These are phyloP conservation scores for Gossypium bickii DNA, from an alignment of 345 rosid species.

Conservation along the genomic window DNA sequence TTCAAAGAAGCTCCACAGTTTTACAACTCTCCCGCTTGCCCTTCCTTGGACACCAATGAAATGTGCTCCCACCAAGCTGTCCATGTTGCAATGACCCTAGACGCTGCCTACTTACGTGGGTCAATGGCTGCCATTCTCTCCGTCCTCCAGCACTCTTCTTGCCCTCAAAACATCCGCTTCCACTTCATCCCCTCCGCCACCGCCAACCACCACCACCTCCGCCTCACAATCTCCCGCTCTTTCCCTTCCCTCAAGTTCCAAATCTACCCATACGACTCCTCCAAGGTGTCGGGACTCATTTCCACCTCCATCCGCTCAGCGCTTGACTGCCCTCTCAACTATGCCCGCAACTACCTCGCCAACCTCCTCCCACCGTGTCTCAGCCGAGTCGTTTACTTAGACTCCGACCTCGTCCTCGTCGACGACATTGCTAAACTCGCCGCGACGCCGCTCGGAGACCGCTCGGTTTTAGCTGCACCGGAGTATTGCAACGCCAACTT, in stretches of 20 bases:
- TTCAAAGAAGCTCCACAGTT: constrained; percentile 89
- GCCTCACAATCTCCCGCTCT: constrained; percentile 36
- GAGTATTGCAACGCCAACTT: constrained; percentile 82
- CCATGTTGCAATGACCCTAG: constrained; percentile 82
- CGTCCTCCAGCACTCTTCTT: constrained; percentile 70
- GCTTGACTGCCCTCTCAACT: constrained; percentile 72
- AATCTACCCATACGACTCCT: constrained; percentile 48
- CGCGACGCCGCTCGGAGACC: constrained; percentile 41
- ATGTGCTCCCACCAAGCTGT: constrained; percentile 52
- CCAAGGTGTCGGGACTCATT: constrained; percentile 60
- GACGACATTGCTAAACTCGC: constrained; percentile 70
- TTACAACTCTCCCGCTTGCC: constrained; percentile 74
- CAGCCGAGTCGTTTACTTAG: constrained; percentile 65
- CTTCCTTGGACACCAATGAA: constrained; percentile 16
- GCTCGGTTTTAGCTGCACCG: constrained; percentile 65
- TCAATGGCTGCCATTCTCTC: constrained; percentile 83
- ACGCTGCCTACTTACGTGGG: constrained; percentile 71
- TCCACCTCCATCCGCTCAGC: constrained; percentile 88
- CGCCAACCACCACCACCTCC: constrained; percentile 35
- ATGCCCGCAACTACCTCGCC: constrained; percentile 81
- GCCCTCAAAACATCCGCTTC: constrained; percentile 62
- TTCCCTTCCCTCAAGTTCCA: constrained; percentile 70
- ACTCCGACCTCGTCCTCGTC: constrained; percentile 81
- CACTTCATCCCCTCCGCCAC: constrained; percentile 53
- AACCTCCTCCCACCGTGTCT: constrained; percentile 56